phyloP scores from a whole-genome alignment of 2,329 filamentous ascomycete species.

The Hortaea werneckii region DNA sequence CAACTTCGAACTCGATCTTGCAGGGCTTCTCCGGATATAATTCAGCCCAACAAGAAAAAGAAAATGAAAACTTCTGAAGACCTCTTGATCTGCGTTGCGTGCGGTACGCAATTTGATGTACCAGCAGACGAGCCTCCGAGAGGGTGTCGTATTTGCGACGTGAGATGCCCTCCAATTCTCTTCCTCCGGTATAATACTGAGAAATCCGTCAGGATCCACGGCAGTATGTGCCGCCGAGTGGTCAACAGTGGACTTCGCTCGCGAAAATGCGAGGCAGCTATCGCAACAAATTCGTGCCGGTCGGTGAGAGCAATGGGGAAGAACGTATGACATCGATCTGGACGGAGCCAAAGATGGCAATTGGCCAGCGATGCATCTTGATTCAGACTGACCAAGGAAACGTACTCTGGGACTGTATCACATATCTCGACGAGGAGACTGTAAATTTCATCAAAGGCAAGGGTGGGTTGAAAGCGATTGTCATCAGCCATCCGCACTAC shows the following conservation, averaged over 20 bases:
- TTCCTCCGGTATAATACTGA: neutral
- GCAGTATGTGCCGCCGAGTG: slow-evolving; percentile 55
- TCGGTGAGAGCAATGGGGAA: slow-evolving; percentile 33
- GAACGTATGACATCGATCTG: slow-evolving; percentile 34
- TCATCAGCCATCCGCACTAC: slow-evolving; percentile 61
- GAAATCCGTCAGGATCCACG: slow-evolving; percentile 41
- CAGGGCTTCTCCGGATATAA: too few species aligned
- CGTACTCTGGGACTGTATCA: slow-evolving; percentile 69
- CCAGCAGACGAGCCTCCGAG: slow-evolving; percentile 39
- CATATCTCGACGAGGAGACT: slow-evolving; percentile 57
- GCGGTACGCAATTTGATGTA: slow-evolving; percentile 59
- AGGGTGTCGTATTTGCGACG: slow-evolving; percentile 62
- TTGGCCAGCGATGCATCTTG: slow-evolving; percentile 65
- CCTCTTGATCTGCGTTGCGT: slow-evolving; percentile 54
- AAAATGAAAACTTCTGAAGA: slow-evolving; percentile 14
- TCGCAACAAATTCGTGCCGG: slow-evolving; percentile 43
- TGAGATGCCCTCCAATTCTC: slow-evolving; percentile 30
- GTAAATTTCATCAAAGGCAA: slow-evolving; percentile 46
- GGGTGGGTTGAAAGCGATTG: slow-evolving; percentile 61
- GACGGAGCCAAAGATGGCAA: slow-evolving; percentile 47
- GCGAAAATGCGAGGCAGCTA: slow-evolving; percentile 30
- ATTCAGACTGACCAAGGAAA: slow-evolving; percentile 57
- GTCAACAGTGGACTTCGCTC: slow-evolving; percentile 58
- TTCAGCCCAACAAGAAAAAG: too few species aligned
- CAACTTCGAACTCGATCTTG: too few species aligned